Evolutionary conservation across 192 early-diverging fungal genomes (phyloP).

Genomic region (Backusella parvicylindrica): DNA sequence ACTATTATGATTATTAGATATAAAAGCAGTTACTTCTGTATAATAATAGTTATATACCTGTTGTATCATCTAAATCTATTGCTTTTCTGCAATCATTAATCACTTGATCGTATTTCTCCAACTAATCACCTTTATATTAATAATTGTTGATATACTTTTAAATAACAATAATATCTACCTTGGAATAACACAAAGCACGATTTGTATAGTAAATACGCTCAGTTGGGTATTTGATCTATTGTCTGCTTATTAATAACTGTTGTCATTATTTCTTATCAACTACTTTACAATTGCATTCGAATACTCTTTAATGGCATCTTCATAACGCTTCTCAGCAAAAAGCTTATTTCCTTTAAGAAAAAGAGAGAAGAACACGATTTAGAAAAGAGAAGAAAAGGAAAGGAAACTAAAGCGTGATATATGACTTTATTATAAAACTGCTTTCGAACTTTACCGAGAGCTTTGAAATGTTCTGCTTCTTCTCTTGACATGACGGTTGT

Average conservation of each 20-base stretch:
- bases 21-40: background rate
- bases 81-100: constrained; percentile 64
- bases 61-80: constrained; percentile 60
- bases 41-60: constrained; percentile 36
- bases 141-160: too few species aligned
- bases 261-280: background rate
- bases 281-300: constrained; percentile 66
- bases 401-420: background rate
- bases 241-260: background rate
- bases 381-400: too few species aligned
- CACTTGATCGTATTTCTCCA: constrained; percentile 52
- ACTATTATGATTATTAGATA: constrained; percentile 32
- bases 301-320: constrained; percentile 69
- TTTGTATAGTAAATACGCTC: constrained; percentile 80
- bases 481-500: background rate
- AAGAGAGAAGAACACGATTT: background rate
- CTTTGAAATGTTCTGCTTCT: constrained; percentile 29
- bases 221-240: constrained; percentile 57
- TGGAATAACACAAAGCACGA: constrained; percentile 71
- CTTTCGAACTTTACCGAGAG: background rate
- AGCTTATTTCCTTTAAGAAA: constrained; percentile 48
- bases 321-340: constrained; percentile 56
- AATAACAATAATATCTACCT: constrained; percentile 24
- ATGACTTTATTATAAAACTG: background rate
- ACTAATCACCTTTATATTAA: constrained; percentile 26